Percentiles rank a stretch among this genome's conserved stretches.
phyloP scores from a whole-genome alignment of 306 rosid genomes.

The Malus orientalis region DNA sequence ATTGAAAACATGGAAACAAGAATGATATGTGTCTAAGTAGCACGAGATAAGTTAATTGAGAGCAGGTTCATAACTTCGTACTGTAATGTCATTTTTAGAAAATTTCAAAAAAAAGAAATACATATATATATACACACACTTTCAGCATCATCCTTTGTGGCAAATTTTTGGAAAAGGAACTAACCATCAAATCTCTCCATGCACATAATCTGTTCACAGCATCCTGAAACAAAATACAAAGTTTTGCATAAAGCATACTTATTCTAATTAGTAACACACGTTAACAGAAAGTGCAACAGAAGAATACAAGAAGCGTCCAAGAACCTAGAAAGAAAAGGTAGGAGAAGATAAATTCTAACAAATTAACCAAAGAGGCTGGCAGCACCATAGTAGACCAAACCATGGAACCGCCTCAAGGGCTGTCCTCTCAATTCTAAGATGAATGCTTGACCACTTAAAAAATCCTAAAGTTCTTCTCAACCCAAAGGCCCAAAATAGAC shows the following conservation, averaged over 20 bases:
- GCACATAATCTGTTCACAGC: constrained; percentile 59
- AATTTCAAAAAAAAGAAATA: not conserved
- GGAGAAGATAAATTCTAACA: not conserved
- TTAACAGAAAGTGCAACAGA: not conserved
- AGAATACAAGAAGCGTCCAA: not conserved
- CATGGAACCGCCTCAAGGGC: not conserved
- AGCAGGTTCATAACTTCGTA: not conserved
- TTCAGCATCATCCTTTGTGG: not conserved
- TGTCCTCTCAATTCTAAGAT: not conserved
- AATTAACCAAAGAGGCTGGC: too few relatives aligned
- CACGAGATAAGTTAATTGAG: not conserved
- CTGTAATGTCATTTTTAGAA: not conserved
- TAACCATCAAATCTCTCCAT: constrained; percentile 93
- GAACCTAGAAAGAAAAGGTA: not conserved
- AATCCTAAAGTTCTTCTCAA: not conserved
- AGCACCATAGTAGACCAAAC: too few relatives aligned
- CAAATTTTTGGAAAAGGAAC: constrained; percentile 28
- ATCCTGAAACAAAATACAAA: constrained; percentile 44
- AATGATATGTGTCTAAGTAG: not conserved
- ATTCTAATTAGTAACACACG: not conserved
- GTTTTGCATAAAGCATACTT: constrained; percentile 1
- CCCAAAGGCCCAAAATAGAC: not conserved
- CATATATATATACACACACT: not conserved
- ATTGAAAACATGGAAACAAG: not conserved
- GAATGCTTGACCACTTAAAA: not conserved